Conservation (phyloP, 1,139 yeast species). For the Hyphopichia fennica region DNA sequence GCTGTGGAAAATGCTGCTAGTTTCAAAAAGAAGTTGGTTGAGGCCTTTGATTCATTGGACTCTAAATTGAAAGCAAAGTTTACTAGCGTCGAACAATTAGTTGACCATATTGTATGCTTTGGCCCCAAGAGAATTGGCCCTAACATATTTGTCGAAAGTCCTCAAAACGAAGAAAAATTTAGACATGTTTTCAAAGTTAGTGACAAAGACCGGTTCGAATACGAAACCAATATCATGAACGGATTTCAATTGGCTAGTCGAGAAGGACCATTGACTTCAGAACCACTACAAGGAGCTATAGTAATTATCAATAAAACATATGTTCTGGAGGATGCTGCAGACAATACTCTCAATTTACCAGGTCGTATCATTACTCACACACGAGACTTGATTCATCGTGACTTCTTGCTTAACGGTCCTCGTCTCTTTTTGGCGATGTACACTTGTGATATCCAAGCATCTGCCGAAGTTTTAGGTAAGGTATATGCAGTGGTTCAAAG, state of each 20-base stretch:
- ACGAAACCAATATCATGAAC: constrained; percentile 67
- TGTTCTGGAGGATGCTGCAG: constrained; percentile 29
- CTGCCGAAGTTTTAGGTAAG: constrained; percentile 91
- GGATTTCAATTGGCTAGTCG: constrained; percentile 84
- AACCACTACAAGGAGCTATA: constrained; percentile 81
- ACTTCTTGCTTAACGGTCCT: constrained; percentile 80
- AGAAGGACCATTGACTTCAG: constrained; percentile 88
- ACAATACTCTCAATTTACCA: constrained; percentile 40
- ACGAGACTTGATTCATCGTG: constrained; percentile 69
- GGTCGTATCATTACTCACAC: constrained; percentile 77
- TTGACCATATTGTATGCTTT: constrained; percentile 58
- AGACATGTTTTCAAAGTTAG: constrained; percentile 22
- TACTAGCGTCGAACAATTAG: constrained; percentile 20
- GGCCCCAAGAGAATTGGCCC: constrained; percentile 82
- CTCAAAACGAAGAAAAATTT: constrained; percentile 30
- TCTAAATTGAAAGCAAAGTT: constrained; percentile 19
- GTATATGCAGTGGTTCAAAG: constrained; percentile 93
- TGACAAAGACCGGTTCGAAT: constrained; percentile 36
- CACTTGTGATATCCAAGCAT: constrained; percentile 91
- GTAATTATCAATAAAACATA: constrained; percentile 44
- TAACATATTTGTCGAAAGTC: constrained; percentile 66
- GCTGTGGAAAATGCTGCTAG: constrained; percentile 6
- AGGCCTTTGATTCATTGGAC: constrained; percentile 24
- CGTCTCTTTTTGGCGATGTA: constrained; percentile 90
- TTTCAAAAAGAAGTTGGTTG: constrained; percentile 32